Evolutionary conservation across 345 rosid genomes (phyloP).

Genomic region (Ceriops tagal): DNA sequence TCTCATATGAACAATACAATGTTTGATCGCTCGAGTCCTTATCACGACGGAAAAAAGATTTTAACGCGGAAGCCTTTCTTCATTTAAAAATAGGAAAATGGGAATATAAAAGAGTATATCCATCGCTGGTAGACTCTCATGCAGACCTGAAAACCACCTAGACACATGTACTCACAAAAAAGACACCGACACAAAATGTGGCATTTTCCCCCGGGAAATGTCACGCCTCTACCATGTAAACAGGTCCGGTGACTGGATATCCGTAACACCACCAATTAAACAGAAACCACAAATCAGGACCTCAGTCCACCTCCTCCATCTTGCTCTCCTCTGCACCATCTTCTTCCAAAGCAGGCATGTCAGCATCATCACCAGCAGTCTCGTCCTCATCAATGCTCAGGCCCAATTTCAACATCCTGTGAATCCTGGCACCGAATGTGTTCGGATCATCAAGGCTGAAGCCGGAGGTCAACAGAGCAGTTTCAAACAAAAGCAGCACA

Average conservation of each 20-base stretch:
- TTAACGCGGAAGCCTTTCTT: too few relatives aligned
- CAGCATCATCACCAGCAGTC: constrained; percentile 47
- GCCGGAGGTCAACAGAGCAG: constrained; percentile 75
- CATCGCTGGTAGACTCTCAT: too few relatives aligned
- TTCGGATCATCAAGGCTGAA: constrained; percentile 89
- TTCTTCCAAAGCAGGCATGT: constrained; percentile 79
- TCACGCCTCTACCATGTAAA: too few relatives aligned
- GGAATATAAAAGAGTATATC: too few relatives aligned
- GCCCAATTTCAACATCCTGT: constrained; percentile 85
- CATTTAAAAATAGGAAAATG: too few relatives aligned
- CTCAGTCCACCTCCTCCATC: constrained; percentile 91
- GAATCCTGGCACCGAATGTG: constrained; percentile 72
- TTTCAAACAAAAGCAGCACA: constrained; percentile 68
- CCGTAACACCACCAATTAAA: not conserved
- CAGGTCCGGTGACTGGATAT: not conserved
- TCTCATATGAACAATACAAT: too few relatives aligned
- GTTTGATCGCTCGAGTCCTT: too few relatives aligned
- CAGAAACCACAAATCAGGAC: not conserved
- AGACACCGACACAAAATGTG: too few relatives aligned
- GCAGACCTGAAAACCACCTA: too few relatives aligned
- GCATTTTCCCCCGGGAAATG: too few relatives aligned
- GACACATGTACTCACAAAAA: too few relatives aligned
- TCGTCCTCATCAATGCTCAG: constrained; percentile 78
- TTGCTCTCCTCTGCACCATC: constrained; percentile 79
- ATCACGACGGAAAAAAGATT: too few relatives aligned